Conservation (phyloP, 805 yeast genomes). For the Wickerhamiella kazuoi region DNA sequence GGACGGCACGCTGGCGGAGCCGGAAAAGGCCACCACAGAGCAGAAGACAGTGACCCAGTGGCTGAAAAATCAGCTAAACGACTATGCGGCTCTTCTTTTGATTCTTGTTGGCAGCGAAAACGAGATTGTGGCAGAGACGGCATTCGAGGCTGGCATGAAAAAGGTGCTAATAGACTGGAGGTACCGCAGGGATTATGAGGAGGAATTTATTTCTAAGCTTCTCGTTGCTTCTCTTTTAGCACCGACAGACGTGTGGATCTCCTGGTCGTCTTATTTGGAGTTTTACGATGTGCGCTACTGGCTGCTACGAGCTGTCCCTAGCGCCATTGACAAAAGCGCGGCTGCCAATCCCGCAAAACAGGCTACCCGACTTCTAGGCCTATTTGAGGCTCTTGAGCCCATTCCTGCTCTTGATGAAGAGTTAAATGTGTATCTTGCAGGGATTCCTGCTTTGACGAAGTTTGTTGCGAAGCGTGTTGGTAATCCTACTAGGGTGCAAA, state of each 20-base stretch:
- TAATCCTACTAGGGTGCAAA: conserved; percentile 22
- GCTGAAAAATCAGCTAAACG: conserved; percentile 11
- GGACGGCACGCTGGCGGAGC: conserved; percentile 24
- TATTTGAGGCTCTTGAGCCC: not conserved
- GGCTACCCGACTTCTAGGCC: not conserved
- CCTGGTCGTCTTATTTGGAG: conserved; percentile 17
- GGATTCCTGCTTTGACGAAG: conserved; percentile 12
- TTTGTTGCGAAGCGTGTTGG: conserved; percentile 17
- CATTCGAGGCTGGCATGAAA: conserved; percentile 32
- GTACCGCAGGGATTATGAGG: conserved; percentile 39
- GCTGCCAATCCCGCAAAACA: not conserved
- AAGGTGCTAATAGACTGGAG: conserved; percentile 34
- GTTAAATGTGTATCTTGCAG: conserved; percentile 8
- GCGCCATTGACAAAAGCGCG: conserved; percentile 20
- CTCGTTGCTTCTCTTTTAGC: conserved; percentile 23
- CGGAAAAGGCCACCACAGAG: conserved; percentile 40
- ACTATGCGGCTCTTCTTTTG: conserved; percentile 3
- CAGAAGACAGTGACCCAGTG: conserved; percentile 38
- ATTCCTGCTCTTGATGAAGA: conserved; percentile 9
- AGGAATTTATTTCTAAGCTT: conserved; percentile 30
- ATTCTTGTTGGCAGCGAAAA: not conserved
- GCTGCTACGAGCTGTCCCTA: conserved; percentile 38
- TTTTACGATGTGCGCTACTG: conserved; percentile 68
- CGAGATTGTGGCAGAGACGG: conserved; percentile 15
- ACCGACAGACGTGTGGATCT: conserved; percentile 18